phyloP scores from a whole-genome alignment of 192 early-diverging fungal species.

The Rhizophagus prolifer region DNA sequence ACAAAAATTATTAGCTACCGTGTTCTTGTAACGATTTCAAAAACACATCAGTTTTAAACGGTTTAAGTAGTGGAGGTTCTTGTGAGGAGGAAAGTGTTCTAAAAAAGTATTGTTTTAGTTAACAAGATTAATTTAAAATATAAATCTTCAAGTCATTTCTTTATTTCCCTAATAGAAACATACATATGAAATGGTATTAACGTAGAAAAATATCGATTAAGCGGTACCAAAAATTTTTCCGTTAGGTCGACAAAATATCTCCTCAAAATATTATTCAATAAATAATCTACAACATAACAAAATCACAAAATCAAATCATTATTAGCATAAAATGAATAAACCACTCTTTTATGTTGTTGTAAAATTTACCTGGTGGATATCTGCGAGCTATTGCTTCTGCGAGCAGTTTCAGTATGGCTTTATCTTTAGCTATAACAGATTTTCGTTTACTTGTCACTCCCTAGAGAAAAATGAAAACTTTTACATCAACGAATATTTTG shows the following conservation, averaged over 20 bases:
- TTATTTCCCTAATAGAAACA: background rate
- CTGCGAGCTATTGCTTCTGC: slow-evolving; percentile 72
- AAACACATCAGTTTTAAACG: slow-evolving; percentile 78
- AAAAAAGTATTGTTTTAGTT: background rate
- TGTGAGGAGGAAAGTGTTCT: slow-evolving; percentile 35
- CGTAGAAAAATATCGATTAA: slow-evolving; percentile 90
- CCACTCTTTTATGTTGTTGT: background rate
- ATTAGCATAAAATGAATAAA: background rate
- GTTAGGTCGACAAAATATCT: slow-evolving; percentile 92
- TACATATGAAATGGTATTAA: slow-evolving; percentile 71
- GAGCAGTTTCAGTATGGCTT: slow-evolving; percentile 73
- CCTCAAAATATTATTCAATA: slow-evolving; percentile 90
- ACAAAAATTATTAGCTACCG: slow-evolving; percentile 38
- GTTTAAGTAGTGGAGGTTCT: slow-evolving; percentile 65
- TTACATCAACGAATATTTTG: too few species aligned
- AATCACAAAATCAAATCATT: background rate
- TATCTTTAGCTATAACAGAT: slow-evolving; percentile 80
- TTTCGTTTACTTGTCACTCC: slow-evolving; percentile 71
- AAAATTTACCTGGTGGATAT: slow-evolving; percentile 56
- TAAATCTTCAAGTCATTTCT: too few species aligned
- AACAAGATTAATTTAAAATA: background rate
- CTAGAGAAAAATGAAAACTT: slow-evolving; percentile 27
- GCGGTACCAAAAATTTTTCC: slow-evolving; percentile 90
- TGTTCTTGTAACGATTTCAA: slow-evolving; percentile 60
- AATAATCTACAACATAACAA: slow-evolving; percentile 46